A percentile compares a stretch with the other conserved stretches of the same genome.
phyloP scores from a whole-genome alignment of 2,329 filamentous ascomycete species.

The Blastomyces percursus region DNA sequence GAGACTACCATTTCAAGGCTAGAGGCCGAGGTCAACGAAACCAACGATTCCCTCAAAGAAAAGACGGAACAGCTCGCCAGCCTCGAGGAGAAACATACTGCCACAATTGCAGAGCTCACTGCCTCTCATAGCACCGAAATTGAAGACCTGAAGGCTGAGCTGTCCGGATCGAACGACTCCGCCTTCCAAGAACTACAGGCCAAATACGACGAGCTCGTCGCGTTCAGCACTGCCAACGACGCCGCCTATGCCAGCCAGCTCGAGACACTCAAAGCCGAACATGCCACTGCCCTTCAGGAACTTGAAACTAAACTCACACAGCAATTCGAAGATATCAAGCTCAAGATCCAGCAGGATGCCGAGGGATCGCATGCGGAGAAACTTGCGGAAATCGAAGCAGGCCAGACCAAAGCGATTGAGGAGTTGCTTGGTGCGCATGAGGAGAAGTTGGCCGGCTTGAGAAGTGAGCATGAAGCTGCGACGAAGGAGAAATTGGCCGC shows the following conservation, averaged over 20 bases:
- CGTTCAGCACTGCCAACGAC: constrained; percentile 7
- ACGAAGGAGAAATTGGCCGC: constrained; percentile 28
- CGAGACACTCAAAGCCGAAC: constrained; percentile 12
- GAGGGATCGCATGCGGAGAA: constrained; percentile 27
- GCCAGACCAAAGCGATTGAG: constrained; percentile 32
- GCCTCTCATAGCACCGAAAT: constrained; percentile 27
- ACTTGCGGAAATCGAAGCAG: constrained; percentile 26
- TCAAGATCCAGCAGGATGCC: constrained; percentile 29
- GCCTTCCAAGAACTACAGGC: constrained; percentile 13
- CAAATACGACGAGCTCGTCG: constrained; percentile 12
- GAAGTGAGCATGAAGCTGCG: constrained; percentile 27
- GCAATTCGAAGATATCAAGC: constrained; percentile 25
- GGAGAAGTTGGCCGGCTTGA: constrained; percentile 28
- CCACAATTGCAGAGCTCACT: constrained; percentile 26
- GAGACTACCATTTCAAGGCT: constrained; percentile 25
- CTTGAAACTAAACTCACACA: constrained; percentile 25
- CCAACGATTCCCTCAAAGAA: constrained; percentile 27
- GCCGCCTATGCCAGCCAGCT: constrained; percentile 10
- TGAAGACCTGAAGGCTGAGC: constrained; percentile 21
- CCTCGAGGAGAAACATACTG: constrained; percentile 25
- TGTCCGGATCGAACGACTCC: constrained; percentile 13
- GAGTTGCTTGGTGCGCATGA: constrained; percentile 32
- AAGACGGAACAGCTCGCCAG: constrained; percentile 22
- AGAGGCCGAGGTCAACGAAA: constrained; percentile 25
- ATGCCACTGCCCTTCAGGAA: constrained; percentile 18